phyloP scores from a whole-genome alignment of 1,284 basidiomycete genomes.

The Schizophyllum amplum region DNA sequence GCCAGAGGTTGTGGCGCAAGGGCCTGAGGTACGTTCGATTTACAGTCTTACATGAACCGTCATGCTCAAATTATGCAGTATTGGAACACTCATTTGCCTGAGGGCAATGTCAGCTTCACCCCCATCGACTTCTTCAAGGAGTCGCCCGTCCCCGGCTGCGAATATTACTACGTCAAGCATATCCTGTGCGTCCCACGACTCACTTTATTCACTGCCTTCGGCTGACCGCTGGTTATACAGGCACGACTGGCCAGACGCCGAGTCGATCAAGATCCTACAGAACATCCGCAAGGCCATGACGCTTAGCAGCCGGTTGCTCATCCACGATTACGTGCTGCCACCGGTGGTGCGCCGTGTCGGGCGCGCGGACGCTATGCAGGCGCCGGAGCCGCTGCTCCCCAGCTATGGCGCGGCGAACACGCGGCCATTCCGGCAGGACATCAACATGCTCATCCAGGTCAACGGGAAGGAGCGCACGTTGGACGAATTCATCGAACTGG shows the following conservation, averaged over 20 bases:
- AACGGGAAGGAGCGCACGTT: slow-evolving; percentile 17
- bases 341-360: slow-evolving; percentile 11
- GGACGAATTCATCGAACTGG: slow-evolving; percentile 10
- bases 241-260: slow-evolving; percentile 25
- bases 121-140: slow-evolving; percentile 38
- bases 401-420: slow-evolving; percentile 20
- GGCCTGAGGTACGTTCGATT: slow-evolving; percentile 24
- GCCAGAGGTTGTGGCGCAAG: slow-evolving; percentile 27
- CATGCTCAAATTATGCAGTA: slow-evolving; percentile 16
- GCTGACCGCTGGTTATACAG: slow-evolving; percentile 8
- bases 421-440: slow-evolving; percentile 20
- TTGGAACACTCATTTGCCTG: not conserved
- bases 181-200: not conserved
- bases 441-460: slow-evolving; percentile 19
- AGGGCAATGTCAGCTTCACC: slow-evolving; percentile 27
- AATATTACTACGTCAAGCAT: slow-evolving; percentile 37
- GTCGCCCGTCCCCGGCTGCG: slow-evolving; percentile 28
- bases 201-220: not conserved
- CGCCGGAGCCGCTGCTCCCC: slow-evolving; percentile 18
- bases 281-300: slow-evolving; percentile 21
- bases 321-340: slow-evolving; percentile 20
- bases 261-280: slow-evolving; percentile 21
- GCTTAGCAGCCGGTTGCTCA: slow-evolving; percentile 21
- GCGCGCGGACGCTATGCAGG: slow-evolving; percentile 3
- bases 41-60: slow-evolving; percentile 24